Conservation (phyloP, 768 basidiomycete genomes). For the Epithele typhae region DNA sequence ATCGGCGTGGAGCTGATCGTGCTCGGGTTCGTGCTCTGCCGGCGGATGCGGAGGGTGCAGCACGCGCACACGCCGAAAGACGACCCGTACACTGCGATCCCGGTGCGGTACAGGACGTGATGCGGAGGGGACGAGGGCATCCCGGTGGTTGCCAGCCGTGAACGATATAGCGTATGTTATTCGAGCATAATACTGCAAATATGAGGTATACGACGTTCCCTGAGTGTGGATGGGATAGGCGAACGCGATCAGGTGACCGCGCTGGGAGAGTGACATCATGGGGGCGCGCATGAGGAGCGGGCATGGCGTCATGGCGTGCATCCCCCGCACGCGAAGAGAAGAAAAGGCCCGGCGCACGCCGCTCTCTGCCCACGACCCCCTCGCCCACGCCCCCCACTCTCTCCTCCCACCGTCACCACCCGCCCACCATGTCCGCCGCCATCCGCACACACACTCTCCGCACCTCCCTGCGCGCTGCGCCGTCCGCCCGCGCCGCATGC, state of each 20-base stretch:
- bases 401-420: neutral
- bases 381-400: neutral
- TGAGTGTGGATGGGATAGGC: too few species aligned
- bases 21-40: too few species aligned
- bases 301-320: conserved; percentile 14
- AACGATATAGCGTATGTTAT: too few species aligned
- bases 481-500: conserved; percentile 10
- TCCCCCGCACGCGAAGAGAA: neutral
- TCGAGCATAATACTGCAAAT: too few species aligned
- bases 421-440: conserved; percentile 17
- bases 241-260: conserved; percentile 12
- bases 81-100: too few species aligned
- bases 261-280: conserved; percentile 12
- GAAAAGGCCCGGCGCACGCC: conserved; percentile 10
- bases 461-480: conserved; percentile 11
- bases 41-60: too few species aligned
- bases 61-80: too few species aligned
- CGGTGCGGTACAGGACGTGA: too few species aligned
- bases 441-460: conserved; percentile 23
- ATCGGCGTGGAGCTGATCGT: too few species aligned
- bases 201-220: too few species aligned
- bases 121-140: too few species aligned
- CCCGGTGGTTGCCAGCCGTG: too few species aligned
- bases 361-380: neutral
- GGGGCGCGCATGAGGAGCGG: conserved; percentile 4